Conservation (phyloP, 495 filamentous ascomycete genomes). For the Venustampulla echinocandica region DNA sequence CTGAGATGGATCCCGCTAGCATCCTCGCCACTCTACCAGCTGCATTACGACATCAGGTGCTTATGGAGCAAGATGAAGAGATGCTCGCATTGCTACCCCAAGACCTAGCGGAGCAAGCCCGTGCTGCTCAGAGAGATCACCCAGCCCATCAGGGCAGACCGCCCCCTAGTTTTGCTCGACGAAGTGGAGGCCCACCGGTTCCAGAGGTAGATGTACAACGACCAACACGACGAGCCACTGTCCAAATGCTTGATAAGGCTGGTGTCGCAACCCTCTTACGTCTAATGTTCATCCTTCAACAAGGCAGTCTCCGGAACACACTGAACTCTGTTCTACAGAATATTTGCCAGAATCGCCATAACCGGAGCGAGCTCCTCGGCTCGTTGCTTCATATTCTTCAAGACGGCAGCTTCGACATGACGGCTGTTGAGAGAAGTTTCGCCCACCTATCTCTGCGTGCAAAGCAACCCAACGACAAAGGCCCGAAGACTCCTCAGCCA, state of each 20-base stretch:
- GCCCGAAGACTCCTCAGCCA: slow-evolving; percentile 67
- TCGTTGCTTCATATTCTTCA: slow-evolving; percentile 90
- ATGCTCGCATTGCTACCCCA: slow-evolving; percentile 76
- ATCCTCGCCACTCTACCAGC: slow-evolving; percentile 89
- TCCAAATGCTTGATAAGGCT: slow-evolving; percentile 95
- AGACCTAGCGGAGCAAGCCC: slow-evolving; percentile 78
- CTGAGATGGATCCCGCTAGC: slow-evolving; percentile 87
- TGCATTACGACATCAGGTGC: slow-evolving; percentile 69
- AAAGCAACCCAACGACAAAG: slow-evolving; percentile 59
- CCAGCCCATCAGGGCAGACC: slow-evolving; percentile 12
- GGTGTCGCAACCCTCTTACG: slow-evolving; percentile 90
- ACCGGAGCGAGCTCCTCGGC: slow-evolving; percentile 88
- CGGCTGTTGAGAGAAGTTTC: slow-evolving; percentile 91
- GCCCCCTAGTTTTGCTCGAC: slow-evolving; percentile 25
- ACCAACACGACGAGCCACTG: slow-evolving; percentile 64
- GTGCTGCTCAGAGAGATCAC: slow-evolving; percentile 35
- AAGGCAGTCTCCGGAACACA: slow-evolving; percentile 64
- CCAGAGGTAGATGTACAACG: slow-evolving; percentile 39
- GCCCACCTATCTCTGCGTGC: slow-evolving; percentile 84
- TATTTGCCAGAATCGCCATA: slow-evolving; percentile 89
- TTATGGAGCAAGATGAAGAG: slow-evolving; percentile 88
- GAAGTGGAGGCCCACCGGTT: slow-evolving; percentile 8
- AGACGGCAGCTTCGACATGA: slow-evolving; percentile 86
- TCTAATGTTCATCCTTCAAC: slow-evolving; percentile 92
- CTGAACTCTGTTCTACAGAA: slow-evolving; percentile 80